Conservation (phyloP, 208 protist genomes). For the Naegleria gruberi region DNA sequence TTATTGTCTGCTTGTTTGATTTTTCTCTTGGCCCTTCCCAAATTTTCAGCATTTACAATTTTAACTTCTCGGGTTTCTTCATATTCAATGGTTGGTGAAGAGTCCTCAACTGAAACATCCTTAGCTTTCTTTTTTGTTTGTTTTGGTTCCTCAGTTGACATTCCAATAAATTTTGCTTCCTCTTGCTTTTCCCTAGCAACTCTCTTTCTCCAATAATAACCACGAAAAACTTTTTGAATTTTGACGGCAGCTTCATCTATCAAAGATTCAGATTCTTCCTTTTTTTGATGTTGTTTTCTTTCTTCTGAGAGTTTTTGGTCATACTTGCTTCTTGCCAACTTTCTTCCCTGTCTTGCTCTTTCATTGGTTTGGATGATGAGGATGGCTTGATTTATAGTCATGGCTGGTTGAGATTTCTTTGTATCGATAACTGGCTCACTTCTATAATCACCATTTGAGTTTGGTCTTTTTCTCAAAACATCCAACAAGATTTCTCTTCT, state of each 20-base stretch:
- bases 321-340: constrained; percentile 76
- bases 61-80: background rate
- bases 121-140: background rate
- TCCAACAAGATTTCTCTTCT: constrained; percentile 29
- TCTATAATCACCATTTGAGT: background rate
- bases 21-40: constrained; percentile 53
- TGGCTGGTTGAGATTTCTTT: constrained; percentile 25
- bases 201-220: constrained; percentile 67
- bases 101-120: background rate
- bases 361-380: constrained; percentile 79
- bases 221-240: constrained; percentile 71
- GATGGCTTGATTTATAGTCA: constrained; percentile 71
- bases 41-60: background rate
- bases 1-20: constrained; percentile 72
- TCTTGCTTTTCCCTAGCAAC: constrained; percentile 53
- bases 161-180: constrained; percentile 77
- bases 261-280: constrained; percentile 34
- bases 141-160: constrained; percentile 34
- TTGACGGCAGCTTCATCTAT: constrained; percentile 66
- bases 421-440: background rate
- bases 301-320: constrained; percentile 70
- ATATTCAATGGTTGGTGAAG: no score
- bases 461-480: constrained; percentile 25
- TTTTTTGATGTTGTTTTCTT: constrained; percentile 40
- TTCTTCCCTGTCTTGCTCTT: constrained; percentile 81